These are phyloP conservation scores for Grigorovia transvaalensis DNA, from an alignment of 805 yeast species.

Conservation along the genomic window DNA sequence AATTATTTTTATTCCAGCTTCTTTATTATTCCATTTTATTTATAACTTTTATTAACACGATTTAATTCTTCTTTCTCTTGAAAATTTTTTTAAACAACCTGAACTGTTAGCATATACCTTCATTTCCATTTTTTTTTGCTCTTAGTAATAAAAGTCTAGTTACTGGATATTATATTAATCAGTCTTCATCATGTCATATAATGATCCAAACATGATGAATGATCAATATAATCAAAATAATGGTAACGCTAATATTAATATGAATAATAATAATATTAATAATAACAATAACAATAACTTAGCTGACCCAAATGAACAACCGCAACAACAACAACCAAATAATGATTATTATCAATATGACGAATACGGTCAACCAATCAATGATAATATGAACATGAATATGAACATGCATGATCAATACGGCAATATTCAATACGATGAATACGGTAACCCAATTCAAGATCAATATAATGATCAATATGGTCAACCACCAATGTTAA, in stretches of 20 bases:
- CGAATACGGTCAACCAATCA: slow-evolving; percentile 25
- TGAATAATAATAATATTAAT: not conserved
- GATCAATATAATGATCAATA: slow-evolving; percentile 3
- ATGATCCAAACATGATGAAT: slow-evolving; percentile 11
- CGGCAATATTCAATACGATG: slow-evolving; percentile 1
- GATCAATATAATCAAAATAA: not conserved
- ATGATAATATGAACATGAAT: slow-evolving; percentile 1
- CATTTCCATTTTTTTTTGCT: not conserved
- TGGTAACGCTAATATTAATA: not conserved
- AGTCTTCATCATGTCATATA: slow-evolving; percentile 16
- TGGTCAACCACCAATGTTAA: slow-evolving; percentile 26
- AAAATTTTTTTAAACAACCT: not conserved
- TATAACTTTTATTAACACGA: not conserved
- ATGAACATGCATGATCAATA: not conserved
- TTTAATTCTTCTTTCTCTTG: not conserved
- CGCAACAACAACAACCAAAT: not conserved
- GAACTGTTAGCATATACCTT: not conserved
- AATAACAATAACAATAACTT: not conserved
- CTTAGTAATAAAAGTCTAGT: not conserved
- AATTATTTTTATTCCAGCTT: not conserved
- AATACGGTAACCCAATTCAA: slow-evolving; percentile 23
- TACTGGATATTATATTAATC: not conserved
- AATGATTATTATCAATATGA: slow-evolving; percentile 1
- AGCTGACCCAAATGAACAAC: not conserved
- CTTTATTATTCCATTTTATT: no score